A percentile compares a stretch with the other conserved stretches of the same genome.
Conservation (phyloP, 2,329 filamentous ascomycete species). For the Penicillium sp. region DNA sequence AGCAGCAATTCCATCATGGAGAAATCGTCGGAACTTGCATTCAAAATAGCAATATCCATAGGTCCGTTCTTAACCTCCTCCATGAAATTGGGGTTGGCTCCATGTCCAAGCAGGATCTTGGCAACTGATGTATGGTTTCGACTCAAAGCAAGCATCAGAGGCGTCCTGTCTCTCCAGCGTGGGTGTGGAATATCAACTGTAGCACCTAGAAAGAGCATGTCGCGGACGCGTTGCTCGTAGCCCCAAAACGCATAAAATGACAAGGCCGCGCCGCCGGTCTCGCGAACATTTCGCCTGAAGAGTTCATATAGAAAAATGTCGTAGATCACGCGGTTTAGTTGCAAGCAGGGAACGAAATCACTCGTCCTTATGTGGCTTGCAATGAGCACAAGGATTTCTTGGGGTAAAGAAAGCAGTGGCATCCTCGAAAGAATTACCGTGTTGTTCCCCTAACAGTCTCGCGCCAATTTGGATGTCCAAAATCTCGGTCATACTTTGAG, state of each 20-base stretch:
- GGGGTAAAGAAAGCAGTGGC: background rate
- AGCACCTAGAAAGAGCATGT: background rate
- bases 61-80: background rate
- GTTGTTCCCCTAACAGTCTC: too few relatives aligned
- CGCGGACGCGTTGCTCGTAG: background rate
- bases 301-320: background rate
- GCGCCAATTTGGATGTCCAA: too few relatives aligned
- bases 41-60: background rate
- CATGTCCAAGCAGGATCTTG: background rate
- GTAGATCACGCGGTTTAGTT: background rate
- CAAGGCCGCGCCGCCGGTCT: background rate
- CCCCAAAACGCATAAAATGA: background rate
- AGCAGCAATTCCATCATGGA: background rate
- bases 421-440: too few relatives aligned
- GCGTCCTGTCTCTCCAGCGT: background rate
- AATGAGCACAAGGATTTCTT: background rate
- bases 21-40: background rate
- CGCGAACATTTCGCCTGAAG: background rate
- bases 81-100: background rate
- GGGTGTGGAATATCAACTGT: background rate
- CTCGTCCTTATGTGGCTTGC: background rate
- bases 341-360: background rate
- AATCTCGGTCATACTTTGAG: too few relatives aligned
- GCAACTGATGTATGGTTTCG: background rate
- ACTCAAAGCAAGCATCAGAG: background rate